Percentiles rank a stretch among this genome's conserved stretches.
These are phyloP conservation scores for Pythium aquatile DNA, from an alignment of 352 stramenopile genomes.

Conservation along the genomic window DNA sequence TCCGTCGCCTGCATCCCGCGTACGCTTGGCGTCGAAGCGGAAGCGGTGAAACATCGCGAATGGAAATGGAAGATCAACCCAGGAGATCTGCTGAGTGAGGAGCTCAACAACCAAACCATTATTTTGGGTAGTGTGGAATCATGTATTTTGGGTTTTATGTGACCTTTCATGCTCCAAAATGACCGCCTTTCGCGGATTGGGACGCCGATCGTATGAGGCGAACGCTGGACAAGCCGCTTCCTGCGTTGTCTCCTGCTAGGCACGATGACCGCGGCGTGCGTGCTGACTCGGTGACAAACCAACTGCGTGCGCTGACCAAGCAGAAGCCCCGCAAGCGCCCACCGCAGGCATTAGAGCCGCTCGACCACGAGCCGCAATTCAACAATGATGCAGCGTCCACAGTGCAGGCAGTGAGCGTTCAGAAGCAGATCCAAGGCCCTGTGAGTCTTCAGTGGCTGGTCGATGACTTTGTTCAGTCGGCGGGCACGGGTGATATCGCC, in stretches of 20 bases:
- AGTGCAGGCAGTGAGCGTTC: conserved; percentile 21
- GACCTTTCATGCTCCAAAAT: not conserved
- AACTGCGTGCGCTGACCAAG: conserved; percentile 37
- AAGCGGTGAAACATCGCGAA: conserved; percentile 51
- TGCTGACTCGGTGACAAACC: conserved; percentile 42
- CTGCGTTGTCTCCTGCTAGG: conserved; percentile 3
- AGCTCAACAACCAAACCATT: not conserved
- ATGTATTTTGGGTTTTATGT: not conserved
- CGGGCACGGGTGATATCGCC: conserved; percentile 32
- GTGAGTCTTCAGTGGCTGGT: conserved; percentile 52
- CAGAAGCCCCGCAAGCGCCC: conserved; percentile 30
- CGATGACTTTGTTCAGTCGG: conserved; percentile 58
- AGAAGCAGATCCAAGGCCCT: conserved; percentile 49
- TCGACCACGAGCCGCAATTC: conserved; percentile 8
- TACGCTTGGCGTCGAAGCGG: conserved; percentile 57
- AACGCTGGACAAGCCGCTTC: conserved; percentile 10
- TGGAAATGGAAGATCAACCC: not conserved
- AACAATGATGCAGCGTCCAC: not conserved
- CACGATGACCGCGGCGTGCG: conserved; percentile 37
- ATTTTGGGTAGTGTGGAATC: not conserved
- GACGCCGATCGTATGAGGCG: conserved; percentile 13
- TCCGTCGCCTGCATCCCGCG: conserved; percentile 20
- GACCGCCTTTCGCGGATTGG: not conserved
- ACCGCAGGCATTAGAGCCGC: conserved; percentile 23
- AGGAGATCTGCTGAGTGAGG: not conserved